Base-by-base conservation (phyloP, 2,329 filamentous ascomycete species). In the Zasmidium angulare region DNA sequence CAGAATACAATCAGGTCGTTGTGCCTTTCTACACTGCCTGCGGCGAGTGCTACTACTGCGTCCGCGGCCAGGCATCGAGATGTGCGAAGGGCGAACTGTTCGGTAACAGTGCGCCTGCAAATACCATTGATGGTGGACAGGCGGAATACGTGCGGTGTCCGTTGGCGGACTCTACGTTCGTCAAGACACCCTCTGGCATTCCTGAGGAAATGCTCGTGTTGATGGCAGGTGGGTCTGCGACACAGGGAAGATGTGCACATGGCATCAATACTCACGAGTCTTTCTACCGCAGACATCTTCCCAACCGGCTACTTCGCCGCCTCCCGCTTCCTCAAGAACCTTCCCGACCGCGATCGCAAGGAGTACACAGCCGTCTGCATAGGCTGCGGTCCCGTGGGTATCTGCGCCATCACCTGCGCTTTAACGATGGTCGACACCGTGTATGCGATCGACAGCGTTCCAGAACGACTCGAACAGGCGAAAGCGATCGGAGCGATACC, bases 21-120 rank as follows among this genome's bases (percentile, higher is more conserved):
- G 84, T 88, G 22, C 91, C 93, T 0, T 96, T 96, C 74, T 96
- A 91, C 22, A 81, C 84, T 29, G 91, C 88, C 17, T 93, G 90
- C 73, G 83, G 84, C 58, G 79, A 86, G 31, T 96, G 92, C 76
- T 96, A 93, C 77, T 96, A 95, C 78, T 96, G 93, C 79, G 84
- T 84, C 59, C 84, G 86, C 62, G 88, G 88, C 12, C 88, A 84
- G 74, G 89, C 91, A 0, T 91, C 90, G 2, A 87, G 92, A 59
- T 96, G 92, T 75, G 82, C 83, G 19, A 83, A 90, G 64, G 83
- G 80, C 58, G 76, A 83, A 47, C 80, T 96, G 0, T 93, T 96
- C 67, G 92, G 69, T 56, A 71, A 72, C 59, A 68, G 64, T 1
- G 70, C 64, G 4, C 70, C 70, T 1, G 69, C 69, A 36, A 71